phyloP scores from a whole-genome alignment of 495 filamentous ascomycete genomes.

The Bacidia rubella region DNA sequence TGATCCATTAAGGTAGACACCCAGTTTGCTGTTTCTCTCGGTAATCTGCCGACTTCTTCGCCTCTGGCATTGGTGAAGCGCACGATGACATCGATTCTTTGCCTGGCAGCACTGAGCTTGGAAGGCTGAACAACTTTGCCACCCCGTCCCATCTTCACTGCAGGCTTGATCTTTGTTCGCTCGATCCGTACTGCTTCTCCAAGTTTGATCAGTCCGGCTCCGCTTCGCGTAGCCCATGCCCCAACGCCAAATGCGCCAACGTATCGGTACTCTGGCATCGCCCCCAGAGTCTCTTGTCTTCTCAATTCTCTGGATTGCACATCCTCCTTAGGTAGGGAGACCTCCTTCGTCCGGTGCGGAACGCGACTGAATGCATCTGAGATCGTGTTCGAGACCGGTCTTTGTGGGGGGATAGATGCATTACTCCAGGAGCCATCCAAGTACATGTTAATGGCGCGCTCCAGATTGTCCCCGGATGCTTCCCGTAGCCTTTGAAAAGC shows the following conservation, averaged over 20 bases:
- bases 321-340: neutral
- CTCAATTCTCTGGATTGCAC: neutral
- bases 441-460: conserved; percentile 70
- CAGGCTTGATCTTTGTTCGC: conserved; percentile 57
- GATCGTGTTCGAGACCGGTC: conserved; percentile 8
- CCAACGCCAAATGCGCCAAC: conserved; percentile 84
- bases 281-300: conserved; percentile 6
- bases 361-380: conserved; percentile 6
- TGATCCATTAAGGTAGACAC: conserved; percentile 89
- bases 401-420: conserved; percentile 8
- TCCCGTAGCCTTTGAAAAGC: conserved; percentile 38
- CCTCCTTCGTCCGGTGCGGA: conserved; percentile 3
- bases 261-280: conserved; percentile 55
- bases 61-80: conserved; percentile 74
- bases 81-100: conserved; percentile 69
- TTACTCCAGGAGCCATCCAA: conserved; percentile 87
- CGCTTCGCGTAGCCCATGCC: conserved; percentile 86
- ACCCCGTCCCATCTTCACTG: conserved; percentile 37
- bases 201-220: conserved; percentile 54
- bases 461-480: conserved; percentile 48
- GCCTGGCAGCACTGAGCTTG: conserved; percentile 28
- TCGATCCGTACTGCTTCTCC: conserved; percentile 75
- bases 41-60: conserved; percentile 77
- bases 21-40: conserved; percentile 84
- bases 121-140: conserved; percentile 32